Evolutionary conservation across 139 green algal species (phyloP), one percentile per base, ranked within the genome.

Genomic region (Chlamydomonas schloesseri): DNA sequence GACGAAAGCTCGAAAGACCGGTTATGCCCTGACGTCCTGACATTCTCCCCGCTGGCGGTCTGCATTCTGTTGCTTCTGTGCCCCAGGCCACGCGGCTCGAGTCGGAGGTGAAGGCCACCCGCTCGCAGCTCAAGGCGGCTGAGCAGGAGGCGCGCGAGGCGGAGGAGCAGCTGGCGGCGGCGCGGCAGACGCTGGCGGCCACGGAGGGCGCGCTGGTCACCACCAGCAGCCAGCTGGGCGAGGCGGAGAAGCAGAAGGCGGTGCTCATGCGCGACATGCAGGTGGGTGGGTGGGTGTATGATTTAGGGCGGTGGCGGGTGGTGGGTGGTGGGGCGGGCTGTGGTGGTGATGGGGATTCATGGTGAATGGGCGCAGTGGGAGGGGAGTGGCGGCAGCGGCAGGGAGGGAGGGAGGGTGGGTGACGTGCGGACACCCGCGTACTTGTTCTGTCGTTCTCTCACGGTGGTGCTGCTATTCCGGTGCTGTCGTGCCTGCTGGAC

Each of bases 201-300:
- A 37, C n/a, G 20, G 65, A 84, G 78, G 11, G 29, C 42, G 65
- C 65, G 4, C 62, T 84, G 46, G 46, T 42, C 20, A 68, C 46
- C 78, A 84, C 78, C 42, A 84, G 78, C 64, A n/a, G 64, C 23
- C 42, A 65, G 42, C 65, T 84, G 42, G n/a, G 65, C 9, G 78
- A 84, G 78, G 47, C 65, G 65, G 78, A 75, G 46, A 75, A 50
- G 65, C 78, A 84, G 78, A 31, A 33, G 29, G 64, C 64, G n/a
- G 78, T 47, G 65, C 78, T 84, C 42, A 53, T 84, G 13, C 8
- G 60, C 46, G 78, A 84, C n/a, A 71, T 84, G 78, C 65, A 75
- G 76, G 76, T 83, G 72, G 47, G 68, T n/a, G 57, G 33, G 21
- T 4, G 53, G 24, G 57, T 17, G 23, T n/a, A 34, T 31, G 34